Conservation (phyloP, 306 rosid genomes). For the Cicer yamashitae region DNA sequence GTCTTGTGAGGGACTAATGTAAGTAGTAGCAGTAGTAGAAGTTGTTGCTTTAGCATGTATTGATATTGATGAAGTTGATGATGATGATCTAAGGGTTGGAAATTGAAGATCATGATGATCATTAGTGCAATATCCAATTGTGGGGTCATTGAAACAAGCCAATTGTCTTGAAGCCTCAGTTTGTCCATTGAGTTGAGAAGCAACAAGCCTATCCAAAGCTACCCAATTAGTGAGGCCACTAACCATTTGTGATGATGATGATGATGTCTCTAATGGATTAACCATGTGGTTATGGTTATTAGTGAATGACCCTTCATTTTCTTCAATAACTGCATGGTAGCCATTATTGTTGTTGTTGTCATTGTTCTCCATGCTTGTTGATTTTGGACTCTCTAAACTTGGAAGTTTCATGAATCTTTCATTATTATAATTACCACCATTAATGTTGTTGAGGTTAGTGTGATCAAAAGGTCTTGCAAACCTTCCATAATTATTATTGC, state of each 20-base stretch:
- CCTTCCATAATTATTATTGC: slow-evolving; percentile 39
- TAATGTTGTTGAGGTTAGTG: slow-evolving; percentile 15
- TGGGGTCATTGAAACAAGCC: slow-evolving; percentile 62
- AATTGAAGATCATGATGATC: slow-evolving; percentile 56
- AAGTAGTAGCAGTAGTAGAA: slow-evolving; percentile 4
- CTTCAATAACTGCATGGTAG: slow-evolving; percentile 55
- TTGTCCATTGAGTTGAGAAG: slow-evolving; percentile 81
- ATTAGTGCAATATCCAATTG: slow-evolving; percentile 39
- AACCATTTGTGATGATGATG: slow-evolving; percentile 41
- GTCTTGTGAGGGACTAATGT: slow-evolving; percentile 47
- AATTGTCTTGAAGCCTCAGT: slow-evolving; percentile 57
- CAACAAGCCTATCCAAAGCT: slow-evolving; percentile 80
- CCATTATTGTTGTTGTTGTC: slow-evolving; percentile 6
- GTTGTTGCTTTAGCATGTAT: slow-evolving; percentile 23
- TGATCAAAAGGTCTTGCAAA: slow-evolving; percentile 40
- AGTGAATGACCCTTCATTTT: slow-evolving; percentile 49
- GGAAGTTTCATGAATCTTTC: slow-evolving; percentile 76
- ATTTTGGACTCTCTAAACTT: slow-evolving; percentile 75
- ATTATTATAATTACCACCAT: slow-evolving; percentile 40
- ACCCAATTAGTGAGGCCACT: slow-evolving; percentile 71
- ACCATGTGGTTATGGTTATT: slow-evolving; percentile 46
- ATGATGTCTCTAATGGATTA: slow-evolving; percentile 42
- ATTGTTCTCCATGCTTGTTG: slow-evolving; percentile 56
- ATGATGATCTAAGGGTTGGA: slow-evolving; percentile 62
- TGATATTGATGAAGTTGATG: slow-evolving; percentile 54